Evolutionary conservation across 2,329 filamentous ascomycete genomes (phyloP), one percentile per base, ranked within the genome.

Genomic region (Exophiala bonariae): DNA sequence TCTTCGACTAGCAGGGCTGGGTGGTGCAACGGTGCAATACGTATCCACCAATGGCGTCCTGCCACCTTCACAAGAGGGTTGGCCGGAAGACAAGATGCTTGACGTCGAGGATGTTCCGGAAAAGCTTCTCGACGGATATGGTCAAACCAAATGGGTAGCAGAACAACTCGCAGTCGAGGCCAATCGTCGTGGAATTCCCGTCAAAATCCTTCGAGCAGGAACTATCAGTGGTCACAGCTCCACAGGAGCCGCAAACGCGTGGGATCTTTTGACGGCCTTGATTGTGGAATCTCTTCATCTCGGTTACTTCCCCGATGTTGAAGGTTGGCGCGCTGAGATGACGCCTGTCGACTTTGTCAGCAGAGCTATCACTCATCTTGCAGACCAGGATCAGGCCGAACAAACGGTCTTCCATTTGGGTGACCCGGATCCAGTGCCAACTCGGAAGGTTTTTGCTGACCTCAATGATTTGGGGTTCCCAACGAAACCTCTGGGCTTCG

Each of bases 331-430:
- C 40, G 80, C 86, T 1, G 87, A 92, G 68, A 91, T 91, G 87
- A 90, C 87, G 0, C 87, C 87, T 0, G 87, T 89, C 11, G 87
- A 92, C 66, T 90, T 88, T 59, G 86, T 90, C 49, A 87, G 83
- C 67, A 82, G 82, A 54, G 82, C 86, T 3, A 87, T 92, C 55
- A 72, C 87, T 18, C 81, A 85, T 14, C 76, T 91, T 16, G 78
- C 83, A 32, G 82, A 85, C 56, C 77, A 88, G 49, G 77, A 71
- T 0, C 74, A 83, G 28, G 73, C 76, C 1, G 74, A 82, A 8
- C 84, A 87, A 59, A 75, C 76, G 0, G 69, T 90, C 6, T 89
- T 87, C 67, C 87, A 91, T 58, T 72, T 91, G 0, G 87, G 87
- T 4, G 86, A 91, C 55, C 80, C 87, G 3, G 76, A 79, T 33